A percentile compares a stretch with the other conserved stretches of the same genome.
These are phyloP conservation scores for Lasiodiplodia gonubiensis DNA, from an alignment of 2,329 filamentous ascomycete genomes.

Conservation along the genomic window DNA sequence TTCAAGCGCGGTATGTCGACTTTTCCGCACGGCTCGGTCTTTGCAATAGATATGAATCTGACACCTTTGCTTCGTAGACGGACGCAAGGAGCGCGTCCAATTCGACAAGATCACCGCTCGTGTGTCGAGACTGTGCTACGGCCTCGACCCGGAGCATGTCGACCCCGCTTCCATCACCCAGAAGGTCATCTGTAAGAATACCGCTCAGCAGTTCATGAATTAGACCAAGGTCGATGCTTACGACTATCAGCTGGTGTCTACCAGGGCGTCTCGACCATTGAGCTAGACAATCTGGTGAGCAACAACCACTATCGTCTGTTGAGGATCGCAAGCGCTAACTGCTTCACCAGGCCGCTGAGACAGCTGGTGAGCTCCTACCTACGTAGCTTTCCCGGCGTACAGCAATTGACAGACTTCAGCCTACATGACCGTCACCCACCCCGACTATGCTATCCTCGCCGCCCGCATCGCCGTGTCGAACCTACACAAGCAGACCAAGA, in stretches of 20 bases:
- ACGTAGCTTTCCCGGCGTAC: neutral
- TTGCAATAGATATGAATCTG: neutral
- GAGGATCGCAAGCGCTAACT: slow-evolving; percentile 1
- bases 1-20: slow-evolving; percentile 49
- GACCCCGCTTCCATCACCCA: slow-evolving; percentile 98
- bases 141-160: slow-evolving; percentile 92
- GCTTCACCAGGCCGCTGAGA: slow-evolving; percentile 82
- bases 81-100: slow-evolving; percentile 99
- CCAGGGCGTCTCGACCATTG: slow-evolving; percentile 93
- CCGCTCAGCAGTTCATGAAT: neutral
- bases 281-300: slow-evolving; percentile 94
- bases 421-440: slow-evolving; percentile 99
- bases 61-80: slow-evolving; percentile 65
- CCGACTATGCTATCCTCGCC: slow-evolving; percentile 97
- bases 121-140: slow-evolving; percentile 96
- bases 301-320: neutral
- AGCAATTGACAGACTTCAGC: slow-evolving; percentile 52
- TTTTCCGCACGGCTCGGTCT: slow-evolving; percentile 23
- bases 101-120: slow-evolving; percentile 99
- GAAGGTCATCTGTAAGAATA: slow-evolving; percentile 78
- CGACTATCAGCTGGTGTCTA: slow-evolving; percentile 75
- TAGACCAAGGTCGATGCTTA: neutral
- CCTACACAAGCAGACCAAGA: slow-evolving; percentile 99
- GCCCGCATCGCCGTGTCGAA: slow-evolving; percentile 99
- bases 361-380: slow-evolving; percentile 57